Evolutionary conservation across 306 rosid genomes (phyloP), one percentile per base, ranked within the genome.

Genomic region (Carpinus fangiana): DNA sequence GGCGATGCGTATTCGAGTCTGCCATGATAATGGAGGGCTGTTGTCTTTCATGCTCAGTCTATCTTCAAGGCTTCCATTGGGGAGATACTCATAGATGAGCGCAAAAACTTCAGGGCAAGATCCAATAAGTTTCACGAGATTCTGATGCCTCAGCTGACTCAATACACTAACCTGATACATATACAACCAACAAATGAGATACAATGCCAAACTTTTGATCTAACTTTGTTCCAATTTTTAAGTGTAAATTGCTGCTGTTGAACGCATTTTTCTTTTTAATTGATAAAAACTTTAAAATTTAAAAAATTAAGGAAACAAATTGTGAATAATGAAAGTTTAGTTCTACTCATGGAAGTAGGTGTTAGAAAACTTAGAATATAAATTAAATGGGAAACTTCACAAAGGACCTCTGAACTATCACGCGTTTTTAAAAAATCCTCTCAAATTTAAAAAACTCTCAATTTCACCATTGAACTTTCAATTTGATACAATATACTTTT

Each of bases 51-150:
- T 83, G 65, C 48, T 76, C 34, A 88, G 81, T 55, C 87, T 79
- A 76, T 88, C 91, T 79, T 88, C 91, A 52, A 88, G 89, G 76
- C 89, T 83, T 59, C 89, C 89, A 13, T 85, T 85, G 7, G 84
- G 74, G 5, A 88, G 89, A 84, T 88, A 83, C 74, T 88, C 89
- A 2, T 88, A 88, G 23, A 88, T 46, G 17, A 88, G 86, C 55
- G 79, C 53, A 79, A 85, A 88, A 8, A 67, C 75, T 80, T 85
- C 87, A 3, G 91, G 91, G 72, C 91, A 88, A 31, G 87, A 79
- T 45, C 89, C 91, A 76, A 83, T 68, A 16, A 88, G 87, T 2
- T 84, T 85, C 50, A 88, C 80, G 21, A 88, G 87, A 77, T 88
- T 85, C 21, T 84, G 78, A 74, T 88, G 91, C 38, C 91, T 79